Evolutionary conservation across 306 rosid species (phyloP), one percentile per base, ranked within the genome.

Genomic region (Glycine tomentella): DNA sequence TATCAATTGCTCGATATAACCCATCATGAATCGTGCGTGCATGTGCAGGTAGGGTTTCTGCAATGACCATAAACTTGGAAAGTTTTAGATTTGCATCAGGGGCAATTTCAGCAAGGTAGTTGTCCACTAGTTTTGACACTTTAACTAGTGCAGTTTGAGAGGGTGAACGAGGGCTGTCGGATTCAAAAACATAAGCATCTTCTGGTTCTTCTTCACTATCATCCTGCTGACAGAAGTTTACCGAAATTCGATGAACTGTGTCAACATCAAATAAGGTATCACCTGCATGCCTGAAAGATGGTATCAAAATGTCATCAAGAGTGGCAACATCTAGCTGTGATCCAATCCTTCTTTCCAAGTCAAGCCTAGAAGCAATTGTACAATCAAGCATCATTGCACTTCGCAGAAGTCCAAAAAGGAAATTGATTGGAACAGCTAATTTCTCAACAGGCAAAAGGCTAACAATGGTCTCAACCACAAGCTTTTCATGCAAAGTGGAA

Each of bases 41-140:
- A 52, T 96, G 99, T n/a, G 88, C 66, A 2, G 99, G 99, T 73
- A 96, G 79, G 64, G 95, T 77, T 78, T 93, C 99, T 69, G 99
- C 97, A 79, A 96, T 87, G 86, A 92, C 97, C 74, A 92, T 3
- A 59, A 93, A 96, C 87, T 92, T 93, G 1, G 93, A 76, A 73
- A 96, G 99, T 89, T 92, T 96, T 65, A 96, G 92, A 87, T 96
- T 96, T 49, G 98, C 96, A 81, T 96, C 99, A 10, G 99, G 97
- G 31, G 99, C 97, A 42, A 96, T 96, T 82, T 96, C 99, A 2
- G 98, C 95, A 12, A 96, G 93, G 92, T 96, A 96, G 75, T 90
- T 96, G 87, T 96, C 98, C 59, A 96, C 90, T 80, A 96, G 73
- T 77, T 93, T 96, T 2, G 97, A 82, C 63, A 96, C 99, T 80